Base-by-base conservation (phyloP, 768 basidiomycete genomes). In the Cystobasidium ongulense region DNA sequence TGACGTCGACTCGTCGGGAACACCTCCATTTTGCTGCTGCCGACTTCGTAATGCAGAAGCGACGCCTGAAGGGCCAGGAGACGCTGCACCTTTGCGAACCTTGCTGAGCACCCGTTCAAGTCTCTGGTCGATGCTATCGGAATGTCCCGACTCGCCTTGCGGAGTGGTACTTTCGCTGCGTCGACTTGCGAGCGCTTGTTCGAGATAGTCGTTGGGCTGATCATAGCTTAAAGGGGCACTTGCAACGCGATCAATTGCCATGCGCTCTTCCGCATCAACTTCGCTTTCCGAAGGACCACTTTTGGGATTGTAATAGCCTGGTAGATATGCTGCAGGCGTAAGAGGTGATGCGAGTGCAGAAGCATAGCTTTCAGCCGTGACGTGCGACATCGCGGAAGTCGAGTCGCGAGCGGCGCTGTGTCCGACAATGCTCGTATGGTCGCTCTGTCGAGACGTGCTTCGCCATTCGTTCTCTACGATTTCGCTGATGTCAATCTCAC, bases 401-500 rank as follows among this genome's bases (percentile, higher is more conserved):
- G 73, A 66, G 17, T 80, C 72, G 39, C 31, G 52, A 0, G 66
- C 29, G 77, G 10, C 77, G 27, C 18, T 36, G 27, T 76, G 54
- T 50, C 63, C 29, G 57, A 52, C 13, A 62, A 63, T 63, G 46
- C 75, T 27, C 52, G 73, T 25, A 38, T 71, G 36, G n/a, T 39
- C 36, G 74, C 43, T 31, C 61, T 74, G 27, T 73, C 76, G 39
- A 76, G 77, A 25, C 39, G 61, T 27, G 18, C 41, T 52, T n/a
- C 76, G 75, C 85, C 90, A 89, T 77, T 95, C 95, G 81, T 90
- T 87, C 79, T 94, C 92, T 59, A 97, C 86, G 63, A 96, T 87
- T 75, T 95, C 89, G 78, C 91, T 92, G 80, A 98, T 92, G 80
- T 98, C 95, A 78, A 88, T 90, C 0, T 89, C 89, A 82, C 91